Evolutionary conservation across 352 stramenopile genomes (phyloP).

Genomic region (Pythium biforme): DNA sequence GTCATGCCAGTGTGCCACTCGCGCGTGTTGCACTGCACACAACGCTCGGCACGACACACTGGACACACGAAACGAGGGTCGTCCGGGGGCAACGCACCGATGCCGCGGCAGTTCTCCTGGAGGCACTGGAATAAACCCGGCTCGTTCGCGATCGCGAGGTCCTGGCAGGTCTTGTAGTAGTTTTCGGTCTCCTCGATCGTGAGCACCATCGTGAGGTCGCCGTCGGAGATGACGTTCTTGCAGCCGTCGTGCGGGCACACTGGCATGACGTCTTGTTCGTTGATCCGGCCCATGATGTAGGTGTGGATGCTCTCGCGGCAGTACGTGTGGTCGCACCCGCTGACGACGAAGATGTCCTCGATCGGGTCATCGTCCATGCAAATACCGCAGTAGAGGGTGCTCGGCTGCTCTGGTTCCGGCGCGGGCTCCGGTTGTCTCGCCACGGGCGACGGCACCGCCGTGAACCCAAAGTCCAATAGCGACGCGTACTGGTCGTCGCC

Average conservation of each 20-base stretch:
- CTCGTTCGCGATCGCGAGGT: not conserved
- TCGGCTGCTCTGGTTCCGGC: not conserved
- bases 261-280: conserved; percentile 1
- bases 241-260: conserved; percentile 10
- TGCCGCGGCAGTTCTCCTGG: conserved; percentile 7
- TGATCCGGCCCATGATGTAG: conserved; percentile 1
- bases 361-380: conserved; percentile 13
- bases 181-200: conserved; percentile 8
- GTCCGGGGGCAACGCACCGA: not conserved
- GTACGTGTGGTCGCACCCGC: conserved; percentile 14
- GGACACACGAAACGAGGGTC: conserved; percentile 26
- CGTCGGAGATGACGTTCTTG: not conserved
- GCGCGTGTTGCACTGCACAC: conserved; percentile 26
- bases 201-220: conserved; percentile 7
- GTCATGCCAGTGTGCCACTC: conserved; percentile 22
- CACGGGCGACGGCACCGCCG: not conserved
- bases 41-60: conserved; percentile 16
- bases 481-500: not conserved
- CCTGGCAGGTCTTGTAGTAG: conserved; percentile 8
- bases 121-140: conserved; percentile 7
- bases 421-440: not conserved
- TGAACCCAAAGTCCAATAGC: conserved; percentile 9
- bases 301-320: conserved; percentile 9
- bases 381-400: conserved; percentile 10
- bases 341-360: conserved; percentile 12